Base-by-base conservation (phyloP, 768 basidiomycete genomes). In the Xanthoconium stramineum region DNA sequence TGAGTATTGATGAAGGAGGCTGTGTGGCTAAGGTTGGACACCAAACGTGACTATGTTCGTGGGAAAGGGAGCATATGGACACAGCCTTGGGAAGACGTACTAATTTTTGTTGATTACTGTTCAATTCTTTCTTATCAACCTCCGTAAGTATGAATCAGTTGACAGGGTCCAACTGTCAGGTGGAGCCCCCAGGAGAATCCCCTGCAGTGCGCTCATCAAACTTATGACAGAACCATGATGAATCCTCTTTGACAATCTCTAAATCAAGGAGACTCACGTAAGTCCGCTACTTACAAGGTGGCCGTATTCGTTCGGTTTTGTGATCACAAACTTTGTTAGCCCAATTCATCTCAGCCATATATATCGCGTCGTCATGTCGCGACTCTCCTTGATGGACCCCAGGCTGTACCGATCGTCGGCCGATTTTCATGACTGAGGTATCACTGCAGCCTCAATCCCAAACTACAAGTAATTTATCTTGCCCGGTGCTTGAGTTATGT, bases 101-200 rank as follows among this genome's bases (percentile, higher is more conserved):
- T 29, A 5, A 35, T 35, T 40, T 55, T 53, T 47, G 59, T 65
- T n/a, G 56, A 57, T 62, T 46, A 57, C 56, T 55, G 58, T 54
- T 53, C 38, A 49, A 51, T 59, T 67, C 52, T 58, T 51, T 61
- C 65, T 65, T 59, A 60, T 65, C 68, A 53, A 46, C 56, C 53
- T 51, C 56, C 57, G 48, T 64, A 65, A 59, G 62, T 57, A 64
- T 62, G 52, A 51, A 61, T 53, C 53, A 57, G 37, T 53, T 68
- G 57, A 57, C 68, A 65, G 68, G 67, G 63, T 64, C 57, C 61
- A 56, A 53, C 39, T 62, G 67, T 59, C 65, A 64, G 47, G 52
- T 56, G 50, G 50, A 50, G 56, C 55, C 45, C 40, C 48, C 55
- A 51, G 55, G 63, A 50, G 42, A 47, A 36, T 35, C 36, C 11